These are phyloP conservation scores for Salix brachista DNA, from an alignment of 345 rosid genomes.

Conservation along the genomic window DNA sequence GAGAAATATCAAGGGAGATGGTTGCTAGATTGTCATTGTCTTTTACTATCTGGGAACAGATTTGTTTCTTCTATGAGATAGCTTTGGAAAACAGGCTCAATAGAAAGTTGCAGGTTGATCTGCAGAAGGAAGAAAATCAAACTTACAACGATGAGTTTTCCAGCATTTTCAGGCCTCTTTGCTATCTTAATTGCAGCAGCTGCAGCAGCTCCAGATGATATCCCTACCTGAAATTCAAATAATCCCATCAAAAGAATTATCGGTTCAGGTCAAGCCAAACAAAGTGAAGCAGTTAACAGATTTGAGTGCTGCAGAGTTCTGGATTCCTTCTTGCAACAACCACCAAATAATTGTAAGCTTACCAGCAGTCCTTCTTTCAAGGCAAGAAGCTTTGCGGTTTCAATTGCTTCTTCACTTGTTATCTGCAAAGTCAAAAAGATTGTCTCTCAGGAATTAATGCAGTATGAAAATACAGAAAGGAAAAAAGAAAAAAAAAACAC, in stretches of 20 bases:
- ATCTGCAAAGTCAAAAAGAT: conserved; percentile 24
- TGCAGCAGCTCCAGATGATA: conserved; percentile 73
- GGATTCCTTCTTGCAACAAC: background rate
- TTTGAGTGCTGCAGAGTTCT: background rate
- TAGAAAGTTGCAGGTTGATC: background rate
- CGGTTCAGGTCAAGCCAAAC: background rate
- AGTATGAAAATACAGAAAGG: background rate
- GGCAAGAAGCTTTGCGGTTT: conserved; percentile 50
- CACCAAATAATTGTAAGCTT: background rate
- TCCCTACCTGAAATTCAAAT: conserved; percentile 46
- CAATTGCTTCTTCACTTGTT: conserved; percentile 46
- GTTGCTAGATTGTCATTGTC: background rate
- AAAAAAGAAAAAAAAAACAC: background rate
- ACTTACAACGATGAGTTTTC: conserved; percentile 68
- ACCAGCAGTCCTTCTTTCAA: conserved; percentile 62
- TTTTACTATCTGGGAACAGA: background rate
- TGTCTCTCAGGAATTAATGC: background rate
- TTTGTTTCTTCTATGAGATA: background rate
- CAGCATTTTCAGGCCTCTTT: conserved; percentile 57
- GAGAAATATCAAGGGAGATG: background rate
- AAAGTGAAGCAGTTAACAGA: background rate
- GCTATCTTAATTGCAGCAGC: conserved; percentile 61
- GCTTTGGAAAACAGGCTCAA: background rate
- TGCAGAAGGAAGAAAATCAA: background rate
- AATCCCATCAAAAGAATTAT: background rate